These are phyloP conservation scores for Citrus mangshanensis DNA, from an alignment of 345 rosid species.

Conservation along the genomic window DNA sequence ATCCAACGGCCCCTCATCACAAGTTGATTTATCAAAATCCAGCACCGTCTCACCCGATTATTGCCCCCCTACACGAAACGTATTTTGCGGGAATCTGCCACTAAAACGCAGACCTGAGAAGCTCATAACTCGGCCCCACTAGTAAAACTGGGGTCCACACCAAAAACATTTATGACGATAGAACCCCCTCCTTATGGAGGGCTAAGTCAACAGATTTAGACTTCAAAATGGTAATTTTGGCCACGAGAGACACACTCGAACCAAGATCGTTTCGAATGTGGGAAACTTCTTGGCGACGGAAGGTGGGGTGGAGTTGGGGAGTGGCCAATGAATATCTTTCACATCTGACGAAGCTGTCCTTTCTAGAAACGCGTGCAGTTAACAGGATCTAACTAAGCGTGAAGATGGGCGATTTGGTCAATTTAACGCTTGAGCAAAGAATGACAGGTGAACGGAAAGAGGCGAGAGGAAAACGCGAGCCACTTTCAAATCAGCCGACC, in stretches of 20 bases:
- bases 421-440: constrained; percentile 8
- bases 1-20: neutral
- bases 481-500: constrained; percentile 24
- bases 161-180: constrained; percentile 5
- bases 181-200: neutral
- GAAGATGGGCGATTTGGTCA: constrained; percentile 22
- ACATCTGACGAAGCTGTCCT: constrained; percentile 27
- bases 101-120: neutral
- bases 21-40: neutral
- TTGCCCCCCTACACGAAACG: neutral
- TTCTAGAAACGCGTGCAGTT: neutral
- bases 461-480: constrained; percentile 40
- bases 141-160: constrained; percentile 1
- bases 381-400: neutral
- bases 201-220: neutral
- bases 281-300: constrained; percentile 22
- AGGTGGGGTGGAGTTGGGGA: neutral
- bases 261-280: neutral
- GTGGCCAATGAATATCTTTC: neutral
- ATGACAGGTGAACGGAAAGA: constrained; percentile 35
- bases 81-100: neutral
- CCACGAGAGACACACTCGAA: neutral
- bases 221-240: neutral
- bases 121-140: neutral
- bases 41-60: constrained; percentile 10